Percentiles rank a stretch among this genome's conserved stretches.
phyloP scores from a whole-genome alignment of 106 monocot genomes.

The Gastrodia elata region DNA sequence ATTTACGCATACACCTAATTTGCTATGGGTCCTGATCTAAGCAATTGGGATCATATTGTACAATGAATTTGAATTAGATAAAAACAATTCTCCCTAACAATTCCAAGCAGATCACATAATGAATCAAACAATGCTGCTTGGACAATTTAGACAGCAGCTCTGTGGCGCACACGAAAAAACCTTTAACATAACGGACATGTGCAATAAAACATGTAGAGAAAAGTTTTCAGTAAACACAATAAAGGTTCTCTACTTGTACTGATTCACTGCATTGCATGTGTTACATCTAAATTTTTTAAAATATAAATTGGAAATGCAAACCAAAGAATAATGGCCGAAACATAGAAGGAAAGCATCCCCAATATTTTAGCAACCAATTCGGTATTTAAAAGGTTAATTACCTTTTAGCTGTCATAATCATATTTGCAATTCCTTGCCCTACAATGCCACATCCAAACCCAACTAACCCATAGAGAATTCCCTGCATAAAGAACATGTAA shows the following conservation, averaged over 20 bases:
- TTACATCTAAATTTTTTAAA: not conserved
- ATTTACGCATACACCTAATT: too few species aligned
- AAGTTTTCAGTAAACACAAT: not conserved
- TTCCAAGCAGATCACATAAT: too few species aligned
- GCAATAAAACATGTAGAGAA: not conserved
- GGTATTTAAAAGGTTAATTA: not conserved
- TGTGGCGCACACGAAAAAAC: not conserved
- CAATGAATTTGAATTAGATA: too few species aligned
- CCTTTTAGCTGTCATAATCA: conserved; percentile 88
- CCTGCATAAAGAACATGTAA: conserved; percentile 28
- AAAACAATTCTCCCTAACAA: too few species aligned
- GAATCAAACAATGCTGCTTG: too few species aligned
- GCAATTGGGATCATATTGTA: too few species aligned
- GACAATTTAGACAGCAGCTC: not conserved
- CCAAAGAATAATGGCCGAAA: not conserved
- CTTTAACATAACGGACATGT: not conserved
- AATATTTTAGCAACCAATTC: not conserved
- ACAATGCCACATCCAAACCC: conserved; percentile 81
- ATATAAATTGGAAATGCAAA: not conserved
- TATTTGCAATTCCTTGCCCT: conserved; percentile 91
- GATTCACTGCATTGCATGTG: not conserved
- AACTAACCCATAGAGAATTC: conserved; percentile 61
- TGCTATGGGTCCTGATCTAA: too few species aligned
- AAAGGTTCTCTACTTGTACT: not conserved
- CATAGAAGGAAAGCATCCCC: not conserved